These are phyloP conservation scores for Blastomyces parvus DNA, from an alignment of 2,329 filamentous ascomycete species.

Conservation along the genomic window DNA sequence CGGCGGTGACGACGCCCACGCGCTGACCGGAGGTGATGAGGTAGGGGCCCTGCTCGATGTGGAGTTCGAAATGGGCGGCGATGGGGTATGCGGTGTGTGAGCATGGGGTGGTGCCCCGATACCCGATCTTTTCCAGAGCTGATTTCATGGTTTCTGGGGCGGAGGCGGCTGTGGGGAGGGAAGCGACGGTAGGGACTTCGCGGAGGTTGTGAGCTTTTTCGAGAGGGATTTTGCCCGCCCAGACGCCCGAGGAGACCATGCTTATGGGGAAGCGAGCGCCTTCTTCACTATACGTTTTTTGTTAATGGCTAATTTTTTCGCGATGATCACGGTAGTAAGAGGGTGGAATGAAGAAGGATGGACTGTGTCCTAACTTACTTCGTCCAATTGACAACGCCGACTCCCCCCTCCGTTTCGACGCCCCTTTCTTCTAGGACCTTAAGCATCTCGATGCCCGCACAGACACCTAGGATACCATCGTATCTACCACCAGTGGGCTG, in stretches of 20 bases:
- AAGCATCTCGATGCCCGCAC: slow-evolving; percentile 64
- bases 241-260: slow-evolving; percentile 67
- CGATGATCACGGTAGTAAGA: slow-evolving; percentile 27
- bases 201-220: slow-evolving; percentile 52
- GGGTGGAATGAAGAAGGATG: background rate
- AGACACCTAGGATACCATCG: slow-evolving; percentile 62
- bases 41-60: slow-evolving; percentile 76
- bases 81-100: slow-evolving; percentile 54
- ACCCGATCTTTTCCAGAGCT: slow-evolving; percentile 63
- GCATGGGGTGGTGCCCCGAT: slow-evolving; percentile 51
- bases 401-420: slow-evolving; percentile 58
- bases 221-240: slow-evolving; percentile 58
- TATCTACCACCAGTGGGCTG: slow-evolving; percentile 38
- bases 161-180: slow-evolving; percentile 39
- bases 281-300: slow-evolving; percentile 53
- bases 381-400: slow-evolving; percentile 71
- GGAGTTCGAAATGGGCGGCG: slow-evolving; percentile 71
- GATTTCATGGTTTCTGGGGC: slow-evolving; percentile 54
- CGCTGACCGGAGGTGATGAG: slow-evolving; percentile 55
- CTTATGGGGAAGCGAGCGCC: slow-evolving; percentile 68
- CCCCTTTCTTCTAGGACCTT: slow-evolving; percentile 57
- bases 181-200: slow-evolving; percentile 47
- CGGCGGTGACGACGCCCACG: slow-evolving; percentile 61
- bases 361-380: slow-evolving; percentile 39
- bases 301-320: background rate